Evolutionary conservation across 441 rosid species (phyloP).

Genomic region (Brassica hybrid): DNA sequence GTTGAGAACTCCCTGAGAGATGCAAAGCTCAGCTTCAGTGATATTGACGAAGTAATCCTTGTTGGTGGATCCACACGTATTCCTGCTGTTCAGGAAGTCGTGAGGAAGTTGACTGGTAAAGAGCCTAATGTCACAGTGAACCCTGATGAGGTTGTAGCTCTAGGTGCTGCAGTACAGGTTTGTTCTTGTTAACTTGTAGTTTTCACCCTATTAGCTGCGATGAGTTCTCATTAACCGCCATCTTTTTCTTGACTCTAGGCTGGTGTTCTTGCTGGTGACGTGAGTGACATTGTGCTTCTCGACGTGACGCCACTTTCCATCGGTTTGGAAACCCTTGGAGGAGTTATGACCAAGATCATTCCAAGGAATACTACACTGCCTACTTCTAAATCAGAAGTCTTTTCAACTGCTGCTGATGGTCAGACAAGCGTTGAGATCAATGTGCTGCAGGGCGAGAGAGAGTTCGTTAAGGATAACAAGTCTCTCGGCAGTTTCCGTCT

Average conservation of each 20-base stretch:
- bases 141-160: conserved; percentile 93
- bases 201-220: background rate
- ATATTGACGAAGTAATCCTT: conserved; percentile 91
- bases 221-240: background rate
- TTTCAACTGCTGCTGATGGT: conserved; percentile 96
- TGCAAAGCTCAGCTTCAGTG: conserved; percentile 82
- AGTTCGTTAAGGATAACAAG: conserved; percentile 93
- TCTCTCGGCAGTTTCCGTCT: conserved; percentile 94
- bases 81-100: conserved; percentile 85
- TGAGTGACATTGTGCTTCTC: conserved; percentile 88
- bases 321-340: conserved; percentile 95
- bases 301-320: conserved; percentile 91
- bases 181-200: conserved; percentile 4
- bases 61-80: conserved; percentile 98
- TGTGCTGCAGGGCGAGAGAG: conserved; percentile 96
- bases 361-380: conserved; percentile 93
- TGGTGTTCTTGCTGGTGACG: conserved; percentile 95
- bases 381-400: conserved; percentile 93
- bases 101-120: conserved; percentile 83
- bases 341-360: conserved; percentile 96
- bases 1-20: conserved; percentile 83
- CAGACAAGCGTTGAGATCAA: conserved; percentile 96
- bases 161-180: conserved; percentile 99
- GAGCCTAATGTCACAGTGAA: conserved; percentile 93
- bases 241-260: conserved; percentile 54